Evolutionary conservation across 2,329 filamentous ascomycete genomes (phyloP).

Genomic region (Nannizzia gypsea): DNA sequence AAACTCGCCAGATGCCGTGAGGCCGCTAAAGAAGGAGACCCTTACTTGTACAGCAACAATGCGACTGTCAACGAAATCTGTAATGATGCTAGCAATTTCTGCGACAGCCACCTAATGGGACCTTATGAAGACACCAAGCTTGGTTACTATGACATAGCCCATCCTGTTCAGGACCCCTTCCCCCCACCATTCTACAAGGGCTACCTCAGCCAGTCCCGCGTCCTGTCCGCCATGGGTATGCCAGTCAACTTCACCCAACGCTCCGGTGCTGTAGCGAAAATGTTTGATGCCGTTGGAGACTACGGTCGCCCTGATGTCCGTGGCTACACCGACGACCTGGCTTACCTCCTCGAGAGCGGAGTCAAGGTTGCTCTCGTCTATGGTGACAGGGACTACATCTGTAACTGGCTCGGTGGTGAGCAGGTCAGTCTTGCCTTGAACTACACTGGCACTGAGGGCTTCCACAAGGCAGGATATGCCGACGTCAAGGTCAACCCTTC

Average conservation of each 20-base stretch:
- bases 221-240: conserved; percentile 48
- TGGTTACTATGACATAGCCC: conserved; percentile 48
- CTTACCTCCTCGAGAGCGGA: conserved; percentile 45
- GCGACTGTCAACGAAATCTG: conserved; percentile 37
- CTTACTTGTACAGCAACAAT: conserved; percentile 38
- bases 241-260: conserved; percentile 47
- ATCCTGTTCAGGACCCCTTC: conserved; percentile 41
- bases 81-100: conserved; percentile 35
- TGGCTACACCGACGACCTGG: conserved; percentile 17
- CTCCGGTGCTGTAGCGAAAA: conserved; percentile 33
- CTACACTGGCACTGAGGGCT: conserved; percentile 29
- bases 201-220: conserved; percentile 46
- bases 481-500: conserved; percentile 23
- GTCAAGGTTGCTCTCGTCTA: conserved; percentile 48
- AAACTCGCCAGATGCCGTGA: conserved; percentile 41
- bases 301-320: conserved; percentile 27
- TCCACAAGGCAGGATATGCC: conserved; percentile 35
- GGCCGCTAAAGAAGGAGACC: conserved; percentile 38
- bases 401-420: conserved; percentile 43
- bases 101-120: conserved; percentile 29
- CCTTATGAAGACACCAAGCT: conserved; percentile 33
- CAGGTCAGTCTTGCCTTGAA: conserved; percentile 35
- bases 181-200: conserved; percentile 42
- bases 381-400: conserved; percentile 46
- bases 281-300: conserved; percentile 39